These are phyloP conservation scores for Penicillium antarcticum DNA, from an alignment of 495 filamentous ascomycete genomes.

Conservation along the genomic window DNA sequence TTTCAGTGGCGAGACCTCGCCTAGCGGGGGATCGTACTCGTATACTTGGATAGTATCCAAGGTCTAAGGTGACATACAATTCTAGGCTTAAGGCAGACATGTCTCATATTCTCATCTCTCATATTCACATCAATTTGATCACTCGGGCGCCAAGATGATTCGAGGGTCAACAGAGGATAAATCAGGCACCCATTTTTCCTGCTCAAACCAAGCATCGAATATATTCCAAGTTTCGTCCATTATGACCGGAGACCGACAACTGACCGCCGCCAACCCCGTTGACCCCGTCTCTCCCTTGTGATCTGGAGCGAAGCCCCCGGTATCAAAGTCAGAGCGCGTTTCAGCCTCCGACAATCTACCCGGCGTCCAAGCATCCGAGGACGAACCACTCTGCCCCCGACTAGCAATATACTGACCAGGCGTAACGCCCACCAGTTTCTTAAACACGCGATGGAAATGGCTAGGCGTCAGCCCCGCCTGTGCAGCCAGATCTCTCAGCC, in stretches of 20 bases:
- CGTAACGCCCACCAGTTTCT: conserved; percentile 56
- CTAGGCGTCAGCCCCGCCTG: conserved; percentile 54
- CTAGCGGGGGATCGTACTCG: not conserved
- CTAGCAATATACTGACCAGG: conserved; percentile 51
- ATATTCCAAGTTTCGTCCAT: conserved; percentile 31
- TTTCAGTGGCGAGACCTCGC: not conserved
- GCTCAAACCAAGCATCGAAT: conserved; percentile 35
- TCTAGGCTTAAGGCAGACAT: too few relatives aligned
- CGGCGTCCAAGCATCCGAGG: conserved; percentile 5
- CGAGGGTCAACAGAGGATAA: conserved; percentile 15
- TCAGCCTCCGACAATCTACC: conserved; percentile 10
- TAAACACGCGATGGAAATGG: conserved; percentile 63
- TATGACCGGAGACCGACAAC: conserved; percentile 1
- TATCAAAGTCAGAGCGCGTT: conserved; percentile 6
- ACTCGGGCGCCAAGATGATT: conserved; percentile 3
- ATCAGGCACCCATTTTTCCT: conserved; percentile 13
- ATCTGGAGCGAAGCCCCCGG: conserved; percentile 6
- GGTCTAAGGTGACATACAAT: too few relatives aligned
- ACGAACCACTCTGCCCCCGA: conserved; percentile 6
- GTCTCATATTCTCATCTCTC: not conserved
- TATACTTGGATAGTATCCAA: too few relatives aligned
- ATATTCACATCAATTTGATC: not conserved
- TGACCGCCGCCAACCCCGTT: conserved; percentile 11
- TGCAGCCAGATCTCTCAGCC: conserved; percentile 48
- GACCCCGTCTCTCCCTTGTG: conserved; percentile 10